phyloP scores from a whole-genome alignment of 768 basidiomycete genomes.

The Tremella mesenterica region DNA sequence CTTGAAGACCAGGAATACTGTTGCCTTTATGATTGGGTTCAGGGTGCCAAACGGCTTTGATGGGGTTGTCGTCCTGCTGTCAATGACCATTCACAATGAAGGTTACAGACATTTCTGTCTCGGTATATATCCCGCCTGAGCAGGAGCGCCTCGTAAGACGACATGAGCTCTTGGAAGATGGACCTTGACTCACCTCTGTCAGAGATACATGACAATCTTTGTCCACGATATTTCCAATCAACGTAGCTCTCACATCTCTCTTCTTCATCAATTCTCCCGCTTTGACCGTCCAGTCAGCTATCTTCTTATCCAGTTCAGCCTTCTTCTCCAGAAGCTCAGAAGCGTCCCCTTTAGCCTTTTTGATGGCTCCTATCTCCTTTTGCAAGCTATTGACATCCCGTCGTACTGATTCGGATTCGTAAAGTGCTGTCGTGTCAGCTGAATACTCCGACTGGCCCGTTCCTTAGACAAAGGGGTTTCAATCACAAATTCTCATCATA shows the following conservation, averaged over 20 bases:
- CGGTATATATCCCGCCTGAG: not conserved
- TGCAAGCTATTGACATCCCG: conserved; percentile 84
- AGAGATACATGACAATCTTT: conserved; percentile 72
- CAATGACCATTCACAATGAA: not conserved
- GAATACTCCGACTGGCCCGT: too few relatives aligned
- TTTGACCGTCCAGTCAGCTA: conserved; percentile 66
- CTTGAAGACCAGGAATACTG: conserved; percentile 26
- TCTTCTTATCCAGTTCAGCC: conserved; percentile 72
- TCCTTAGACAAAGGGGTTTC: too few relatives aligned
- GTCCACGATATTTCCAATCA: conserved; percentile 87
- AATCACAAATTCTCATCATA: too few relatives aligned
- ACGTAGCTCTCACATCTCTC: conserved; percentile 57
- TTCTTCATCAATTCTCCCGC: conserved; percentile 61
- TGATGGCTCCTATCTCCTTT: conserved; percentile 88
- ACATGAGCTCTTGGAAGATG: not conserved
- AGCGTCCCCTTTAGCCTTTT: conserved; percentile 89
- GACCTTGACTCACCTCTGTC: conserved; percentile 62
- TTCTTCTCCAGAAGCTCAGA: conserved; percentile 78
- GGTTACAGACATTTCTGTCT: too few relatives aligned
- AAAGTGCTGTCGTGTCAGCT: conserved; percentile 40
- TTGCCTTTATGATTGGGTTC: conserved; percentile 57
- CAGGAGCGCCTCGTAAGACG: too few relatives aligned
- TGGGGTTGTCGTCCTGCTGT: conserved; percentile 79
- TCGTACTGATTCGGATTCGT: conserved; percentile 63
- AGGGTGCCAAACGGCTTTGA: conserved; percentile 77